Percentiles rank a stretch among this genome's conserved stretches.
phyloP scores from a whole-genome alignment of 164 flowering plant species.

The Piper betle region DNA sequence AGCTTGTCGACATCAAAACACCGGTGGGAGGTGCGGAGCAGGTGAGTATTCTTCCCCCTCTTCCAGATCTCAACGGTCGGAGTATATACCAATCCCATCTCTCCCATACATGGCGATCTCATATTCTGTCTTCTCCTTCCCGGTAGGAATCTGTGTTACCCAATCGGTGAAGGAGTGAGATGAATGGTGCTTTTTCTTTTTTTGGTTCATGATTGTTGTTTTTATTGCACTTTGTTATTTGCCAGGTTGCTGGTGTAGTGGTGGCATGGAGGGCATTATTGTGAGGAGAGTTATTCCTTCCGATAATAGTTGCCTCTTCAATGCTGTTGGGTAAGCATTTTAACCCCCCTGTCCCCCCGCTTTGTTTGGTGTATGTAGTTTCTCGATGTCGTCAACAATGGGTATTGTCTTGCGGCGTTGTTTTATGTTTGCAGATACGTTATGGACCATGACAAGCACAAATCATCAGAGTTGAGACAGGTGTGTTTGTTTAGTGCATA shows the following conservation, averaged over 20 bases:
- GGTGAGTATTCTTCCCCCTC: no score
- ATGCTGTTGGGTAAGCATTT: slow-evolving; percentile 74
- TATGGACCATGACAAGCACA: slow-evolving; percentile 81
- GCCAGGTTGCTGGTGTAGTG: neutral
- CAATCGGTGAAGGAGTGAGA: no score
- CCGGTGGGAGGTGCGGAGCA: no score
- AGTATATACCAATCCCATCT: no score
- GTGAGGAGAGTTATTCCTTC: slow-evolving; percentile 92
- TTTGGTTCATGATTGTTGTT: neutral
- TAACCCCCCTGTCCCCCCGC: no score
- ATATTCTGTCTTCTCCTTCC: no score
- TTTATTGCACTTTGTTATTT: neutral
- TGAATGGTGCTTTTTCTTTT: neutral
- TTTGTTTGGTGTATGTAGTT: neutral
- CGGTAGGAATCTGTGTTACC: no score
- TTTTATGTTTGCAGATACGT: slow-evolving; percentile 48
- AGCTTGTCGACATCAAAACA: no score
- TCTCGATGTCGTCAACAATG: neutral
- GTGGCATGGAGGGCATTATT: slow-evolving; percentile 62
- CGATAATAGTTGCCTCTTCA: slow-evolving; percentile 96
- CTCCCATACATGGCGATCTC: no score
- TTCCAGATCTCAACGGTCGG: no score
- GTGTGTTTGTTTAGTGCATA: slow-evolving; percentile 14
- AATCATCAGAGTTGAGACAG: slow-evolving; percentile 85
- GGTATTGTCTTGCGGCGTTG: neutral